Percentiles rank a stretch among this genome's conserved stretches.
Evolutionary conservation across 805 yeast genomes (phyloP).

Genomic region (Candida tibetensis): DNA sequence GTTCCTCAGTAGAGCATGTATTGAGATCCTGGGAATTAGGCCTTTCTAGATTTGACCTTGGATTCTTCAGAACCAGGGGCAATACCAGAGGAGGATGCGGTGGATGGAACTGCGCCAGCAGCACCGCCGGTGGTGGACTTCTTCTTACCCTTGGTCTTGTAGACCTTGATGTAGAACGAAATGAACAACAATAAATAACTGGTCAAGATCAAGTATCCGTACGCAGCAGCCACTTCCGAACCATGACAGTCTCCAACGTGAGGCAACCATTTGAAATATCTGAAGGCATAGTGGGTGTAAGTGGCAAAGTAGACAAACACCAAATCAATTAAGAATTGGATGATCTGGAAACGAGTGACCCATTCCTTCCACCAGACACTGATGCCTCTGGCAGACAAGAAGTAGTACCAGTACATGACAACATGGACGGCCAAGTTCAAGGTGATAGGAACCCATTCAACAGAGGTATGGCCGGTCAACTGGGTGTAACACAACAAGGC

Average conservation of each 20-base stretch:
- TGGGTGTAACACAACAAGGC: conserved; percentile 93
- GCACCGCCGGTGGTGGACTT: conserved; percentile 10
- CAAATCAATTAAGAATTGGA: conserved; percentile 88
- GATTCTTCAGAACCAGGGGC: conserved; percentile 8
- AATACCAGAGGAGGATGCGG: conserved; percentile 9
- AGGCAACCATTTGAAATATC: conserved; percentile 64
- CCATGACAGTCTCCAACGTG: conserved; percentile 83
- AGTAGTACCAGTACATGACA: conserved; percentile 97
- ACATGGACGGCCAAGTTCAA: conserved; percentile 91
- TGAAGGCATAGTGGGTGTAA: conserved; percentile 80
- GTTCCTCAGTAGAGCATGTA: too few species aligned
- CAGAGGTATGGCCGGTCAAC: conserved; percentile 83
- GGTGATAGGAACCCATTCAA: conserved; percentile 91
- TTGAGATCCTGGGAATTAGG: too few species aligned
- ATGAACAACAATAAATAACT: conserved; percentile 88
- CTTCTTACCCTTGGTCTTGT: conserved; percentile 47
- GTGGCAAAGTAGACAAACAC: conserved; percentile 91
- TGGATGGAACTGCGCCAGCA: conserved; percentile 8
- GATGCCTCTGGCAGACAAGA: conserved; percentile 86
- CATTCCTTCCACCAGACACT: conserved; percentile 99
- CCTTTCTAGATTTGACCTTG: conserved; percentile 38
- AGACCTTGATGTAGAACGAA: conserved; percentile 86
- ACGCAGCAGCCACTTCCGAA: conserved; percentile 87
- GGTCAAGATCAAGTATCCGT: conserved; percentile 84
- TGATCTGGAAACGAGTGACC: conserved; percentile 95